Conservation (phyloP, 306 rosid genomes). For the Luffa aegyptiaca region DNA sequence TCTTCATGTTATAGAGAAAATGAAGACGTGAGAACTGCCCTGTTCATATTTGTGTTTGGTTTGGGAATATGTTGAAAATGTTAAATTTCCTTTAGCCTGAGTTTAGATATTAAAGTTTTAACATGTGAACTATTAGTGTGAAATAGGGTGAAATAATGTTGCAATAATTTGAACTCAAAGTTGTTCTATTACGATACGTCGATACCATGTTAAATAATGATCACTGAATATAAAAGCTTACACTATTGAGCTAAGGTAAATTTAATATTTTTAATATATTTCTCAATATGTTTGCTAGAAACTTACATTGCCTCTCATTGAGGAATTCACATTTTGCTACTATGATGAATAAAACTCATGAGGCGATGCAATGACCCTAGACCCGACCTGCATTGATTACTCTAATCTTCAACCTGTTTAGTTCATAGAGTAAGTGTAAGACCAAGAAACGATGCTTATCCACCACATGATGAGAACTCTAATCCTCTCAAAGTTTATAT, state of each 20-base stretch:
- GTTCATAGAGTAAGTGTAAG: neutral
- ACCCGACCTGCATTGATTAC: neutral
- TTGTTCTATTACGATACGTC: neutral
- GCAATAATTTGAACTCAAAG: neutral
- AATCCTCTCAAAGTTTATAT: neutral
- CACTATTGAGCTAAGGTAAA: neutral
- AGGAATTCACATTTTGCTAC: neutral
- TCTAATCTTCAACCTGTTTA: neutral
- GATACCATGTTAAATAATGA: neutral
- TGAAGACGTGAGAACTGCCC: neutral
- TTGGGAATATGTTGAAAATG: neutral
- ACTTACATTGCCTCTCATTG: neutral
- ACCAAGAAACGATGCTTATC: neutral
- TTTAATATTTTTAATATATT: neutral
- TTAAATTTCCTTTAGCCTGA: neutral
- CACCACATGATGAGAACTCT: neutral
- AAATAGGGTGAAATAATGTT: neutral
- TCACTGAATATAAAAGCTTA: neutral
- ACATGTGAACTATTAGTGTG: neutral
- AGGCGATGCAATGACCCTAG: neutral
- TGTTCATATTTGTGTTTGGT: neutral
- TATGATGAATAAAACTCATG: neutral
- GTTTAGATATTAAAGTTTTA: neutral
- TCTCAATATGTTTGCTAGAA: neutral
- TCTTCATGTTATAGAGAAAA: neutral